Percentiles rank a stretch among this genome's conserved stretches.
These are phyloP conservation scores for Reticulomyxa filosa DNA, from an alignment of 78 protist genomes.

Conservation along the genomic window DNA sequence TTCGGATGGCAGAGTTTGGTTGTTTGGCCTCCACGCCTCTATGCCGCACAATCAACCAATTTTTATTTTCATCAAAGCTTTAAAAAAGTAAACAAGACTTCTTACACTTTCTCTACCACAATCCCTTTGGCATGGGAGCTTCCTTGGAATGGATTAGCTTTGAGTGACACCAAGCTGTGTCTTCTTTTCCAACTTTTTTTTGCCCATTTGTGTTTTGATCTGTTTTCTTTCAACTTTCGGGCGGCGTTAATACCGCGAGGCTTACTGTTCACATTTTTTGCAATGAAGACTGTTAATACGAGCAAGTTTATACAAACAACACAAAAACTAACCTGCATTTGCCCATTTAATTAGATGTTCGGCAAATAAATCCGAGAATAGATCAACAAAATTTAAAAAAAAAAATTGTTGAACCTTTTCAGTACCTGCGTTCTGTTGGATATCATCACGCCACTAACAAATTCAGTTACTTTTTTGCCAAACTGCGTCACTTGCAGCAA, in stretches of 20 bases:
- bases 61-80: too few species aligned
- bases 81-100: slow-evolving; percentile 2
- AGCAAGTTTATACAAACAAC: not conserved
- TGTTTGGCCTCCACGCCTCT: slow-evolving; percentile 97
- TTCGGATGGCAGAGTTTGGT: slow-evolving; percentile 99
- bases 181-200: slow-evolving; percentile 84
- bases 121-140: slow-evolving; percentile 98
- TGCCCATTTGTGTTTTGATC: slow-evolving; percentile 62
- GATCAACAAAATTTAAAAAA: not conserved
- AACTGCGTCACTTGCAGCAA: too few species aligned
- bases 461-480: too few species aligned
- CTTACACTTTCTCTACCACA: slow-evolving; percentile 86
- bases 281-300: not conserved
- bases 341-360: not conserved
- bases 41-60: not conserved
- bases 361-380: not conserved
- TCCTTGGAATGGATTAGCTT: slow-evolving; percentile 90
- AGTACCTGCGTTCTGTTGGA: too few species aligned
- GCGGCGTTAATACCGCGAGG: slow-evolving; percentile 45
- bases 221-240: slow-evolving; percentile 35
- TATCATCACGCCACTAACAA: too few species aligned
- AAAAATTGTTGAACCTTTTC: too few species aligned
- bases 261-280: slow-evolving; percentile 16
- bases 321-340: not conserved
- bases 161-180: slow-evolving; percentile 56